phyloP scores from a whole-genome alignment of 805 yeast genomes.

The Yarrowia sp. region DNA sequence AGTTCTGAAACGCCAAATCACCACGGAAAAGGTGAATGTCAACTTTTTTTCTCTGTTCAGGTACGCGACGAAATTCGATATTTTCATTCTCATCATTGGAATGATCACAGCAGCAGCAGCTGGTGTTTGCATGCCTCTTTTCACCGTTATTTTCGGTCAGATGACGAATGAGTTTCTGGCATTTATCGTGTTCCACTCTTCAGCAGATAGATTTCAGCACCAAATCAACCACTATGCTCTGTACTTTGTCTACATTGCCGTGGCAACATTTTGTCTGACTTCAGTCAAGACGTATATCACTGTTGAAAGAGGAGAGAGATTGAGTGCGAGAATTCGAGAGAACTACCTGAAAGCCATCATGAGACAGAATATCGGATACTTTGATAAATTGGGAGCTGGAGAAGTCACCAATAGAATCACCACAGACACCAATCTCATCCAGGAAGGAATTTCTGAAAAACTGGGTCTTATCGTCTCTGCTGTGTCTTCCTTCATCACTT shows the following conservation, averaged over 20 bases:
- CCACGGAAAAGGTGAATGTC: not conserved
- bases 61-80: conserved; percentile 50
- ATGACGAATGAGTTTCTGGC: conserved; percentile 51
- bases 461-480: conserved; percentile 52
- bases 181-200: conserved; percentile 46
- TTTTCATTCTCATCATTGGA: conserved; percentile 47
- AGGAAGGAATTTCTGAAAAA: conserved; percentile 55
- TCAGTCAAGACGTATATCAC: conserved; percentile 51
- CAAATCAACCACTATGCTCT: conserved; percentile 50
- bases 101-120: conserved; percentile 49
- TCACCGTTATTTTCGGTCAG: conserved; percentile 53
- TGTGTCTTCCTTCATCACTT: conserved; percentile 51
- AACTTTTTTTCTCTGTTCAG: conserved; percentile 46
- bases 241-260: conserved; percentile 53
- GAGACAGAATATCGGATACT: conserved; percentile 54
- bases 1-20: not conserved
- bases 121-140: conserved; percentile 54
- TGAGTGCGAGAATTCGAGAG: conserved; percentile 53
- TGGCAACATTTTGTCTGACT: conserved; percentile 49
- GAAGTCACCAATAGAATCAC: conserved; percentile 56
- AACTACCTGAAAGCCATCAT: conserved; percentile 50
- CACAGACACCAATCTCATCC: conserved; percentile 52
- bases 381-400: conserved; percentile 54
- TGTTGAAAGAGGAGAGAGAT: conserved; percentile 53
- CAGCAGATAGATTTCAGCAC: conserved; percentile 48